A percentile compares a stretch with the other conserved stretches of the same genome.
Evolutionary conservation across 2,329 filamentous ascomycete genomes (phyloP).

Genomic region (Botrytis fabae): DNA sequence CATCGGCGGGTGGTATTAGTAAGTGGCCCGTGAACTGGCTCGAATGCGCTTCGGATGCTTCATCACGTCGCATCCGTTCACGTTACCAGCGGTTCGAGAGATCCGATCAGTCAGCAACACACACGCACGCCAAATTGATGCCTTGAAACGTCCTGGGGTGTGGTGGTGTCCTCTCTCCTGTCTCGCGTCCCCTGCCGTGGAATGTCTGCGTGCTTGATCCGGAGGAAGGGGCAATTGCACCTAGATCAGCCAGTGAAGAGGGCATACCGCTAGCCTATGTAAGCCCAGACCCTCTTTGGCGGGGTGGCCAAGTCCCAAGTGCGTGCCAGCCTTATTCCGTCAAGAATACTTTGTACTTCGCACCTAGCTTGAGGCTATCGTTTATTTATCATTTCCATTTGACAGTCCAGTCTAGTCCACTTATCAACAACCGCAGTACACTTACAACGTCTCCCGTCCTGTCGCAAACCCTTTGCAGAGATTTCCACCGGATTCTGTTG

Average conservation of each 20-base stretch:
- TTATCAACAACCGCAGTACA: neutral
- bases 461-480: constrained; percentile 3
- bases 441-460: neutral
- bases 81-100: too few relatives aligned
- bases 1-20: neutral
- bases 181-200: neutral
- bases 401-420: constrained; percentile 4
- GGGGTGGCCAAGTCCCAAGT: neutral
- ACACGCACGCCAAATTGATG: constrained; percentile 2
- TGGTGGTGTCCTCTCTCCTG: neutral
- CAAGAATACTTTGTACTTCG: too few relatives aligned
- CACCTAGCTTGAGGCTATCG: neutral
- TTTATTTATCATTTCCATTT: neutral
- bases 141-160: neutral
- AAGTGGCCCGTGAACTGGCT: neutral
- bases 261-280: neutral
- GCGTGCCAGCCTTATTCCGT: constrained; percentile 1
- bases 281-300: neutral
- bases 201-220: neutral
- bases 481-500: neutral
- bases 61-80: too few relatives aligned
- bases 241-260: neutral
- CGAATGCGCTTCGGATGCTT: too few relatives aligned
- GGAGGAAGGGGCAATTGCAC: neutral
- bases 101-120: neutral